Evolutionary conservation across 768 basidiomycete species (phyloP).

Genomic region (Collybia mongolica): DNA sequence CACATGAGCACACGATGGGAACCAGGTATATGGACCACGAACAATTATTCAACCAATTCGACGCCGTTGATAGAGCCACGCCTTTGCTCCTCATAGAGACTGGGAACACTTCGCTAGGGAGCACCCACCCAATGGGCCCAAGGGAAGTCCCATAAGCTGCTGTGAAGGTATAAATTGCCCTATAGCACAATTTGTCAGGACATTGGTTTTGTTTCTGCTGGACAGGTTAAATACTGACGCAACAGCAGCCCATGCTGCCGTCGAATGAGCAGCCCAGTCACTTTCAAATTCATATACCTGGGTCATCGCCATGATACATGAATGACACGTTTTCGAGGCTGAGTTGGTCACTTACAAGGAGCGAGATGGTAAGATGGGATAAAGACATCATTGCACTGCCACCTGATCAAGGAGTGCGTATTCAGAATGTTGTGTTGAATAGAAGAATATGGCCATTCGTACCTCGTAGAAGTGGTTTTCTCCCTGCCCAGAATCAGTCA

Average conservation of each 20-base stretch:
- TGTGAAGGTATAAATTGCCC: slow-evolving; percentile 73
- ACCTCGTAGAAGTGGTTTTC: slow-evolving; percentile 63
- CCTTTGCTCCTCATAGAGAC: slow-evolving; percentile 78
- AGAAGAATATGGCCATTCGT: not conserved
- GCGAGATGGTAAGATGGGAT: slow-evolving; percentile 64
- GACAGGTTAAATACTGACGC: slow-evolving; percentile 35
- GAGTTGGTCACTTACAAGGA: slow-evolving; percentile 43
- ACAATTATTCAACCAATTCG: slow-evolving; percentile 89
- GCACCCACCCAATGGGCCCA: slow-evolving; percentile 82
- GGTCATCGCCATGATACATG: slow-evolving; percentile 1
- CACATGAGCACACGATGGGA: not conserved
- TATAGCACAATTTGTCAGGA: slow-evolving; percentile 17
- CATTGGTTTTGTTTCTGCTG: not conserved
- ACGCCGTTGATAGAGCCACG: slow-evolving; percentile 79
- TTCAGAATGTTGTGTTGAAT: no score
- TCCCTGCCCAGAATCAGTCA: slow-evolving; percentile 34
- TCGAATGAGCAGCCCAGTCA: slow-evolving; percentile 57
- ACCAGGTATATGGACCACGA: slow-evolving; percentile 14
- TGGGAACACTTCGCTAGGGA: slow-evolving; percentile 83
- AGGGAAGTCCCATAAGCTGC: slow-evolving; percentile 75
- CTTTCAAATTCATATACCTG: slow-evolving; percentile 49
- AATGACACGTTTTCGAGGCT: not conserved
- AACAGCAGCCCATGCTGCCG: slow-evolving; percentile 71
- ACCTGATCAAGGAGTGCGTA: slow-evolving; percentile 15
- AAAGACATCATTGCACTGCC: slow-evolving; percentile 65